phyloP scores from a whole-genome alignment of 257 asterid genomes.

The Forsythia suspensa region DNA sequence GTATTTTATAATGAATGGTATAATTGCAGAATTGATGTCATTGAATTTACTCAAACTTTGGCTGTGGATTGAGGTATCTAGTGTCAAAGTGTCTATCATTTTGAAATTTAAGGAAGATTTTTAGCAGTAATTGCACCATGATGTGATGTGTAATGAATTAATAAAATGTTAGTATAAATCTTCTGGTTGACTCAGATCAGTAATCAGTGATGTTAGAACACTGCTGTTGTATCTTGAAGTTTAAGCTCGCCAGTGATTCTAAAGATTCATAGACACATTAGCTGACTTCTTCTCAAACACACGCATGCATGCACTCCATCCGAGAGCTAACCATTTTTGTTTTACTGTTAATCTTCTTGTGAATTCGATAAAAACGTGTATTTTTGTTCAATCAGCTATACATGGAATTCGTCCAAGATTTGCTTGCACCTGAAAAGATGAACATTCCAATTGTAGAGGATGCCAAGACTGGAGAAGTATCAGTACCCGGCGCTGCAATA shows the following conservation, averaged over 20 bases:
- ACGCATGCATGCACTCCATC: neutral
- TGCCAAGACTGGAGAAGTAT: slow-evolving; percentile 82
- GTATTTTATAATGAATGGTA: neutral
- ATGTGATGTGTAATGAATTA: neutral
- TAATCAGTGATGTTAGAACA: neutral
- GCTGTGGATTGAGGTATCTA: neutral
- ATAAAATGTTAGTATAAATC: neutral
- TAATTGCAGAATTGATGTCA: neutral
- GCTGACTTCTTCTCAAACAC: neutral
- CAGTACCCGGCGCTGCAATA: slow-evolving; percentile 71
- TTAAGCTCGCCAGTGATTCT: neutral
- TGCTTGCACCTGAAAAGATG: slow-evolving; percentile 82
- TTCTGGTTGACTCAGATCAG: neutral
- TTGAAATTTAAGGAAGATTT: neutral
- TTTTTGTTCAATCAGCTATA: slow-evolving; percentile 50
- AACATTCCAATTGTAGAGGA: slow-evolving; percentile 82
- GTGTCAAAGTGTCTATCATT: neutral
- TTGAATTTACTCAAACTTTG: neutral
- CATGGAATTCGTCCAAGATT: slow-evolving; percentile 92
- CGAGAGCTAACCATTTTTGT: neutral
- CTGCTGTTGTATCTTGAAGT: neutral
- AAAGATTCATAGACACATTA: neutral
- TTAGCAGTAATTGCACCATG: neutral
- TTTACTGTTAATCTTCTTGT: slow-evolving; percentile 3
- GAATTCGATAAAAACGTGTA: slow-evolving; percentile 8